Conservation (phyloP, 73 alveolate genomes). For the Tetrahymena elliotti region DNA sequence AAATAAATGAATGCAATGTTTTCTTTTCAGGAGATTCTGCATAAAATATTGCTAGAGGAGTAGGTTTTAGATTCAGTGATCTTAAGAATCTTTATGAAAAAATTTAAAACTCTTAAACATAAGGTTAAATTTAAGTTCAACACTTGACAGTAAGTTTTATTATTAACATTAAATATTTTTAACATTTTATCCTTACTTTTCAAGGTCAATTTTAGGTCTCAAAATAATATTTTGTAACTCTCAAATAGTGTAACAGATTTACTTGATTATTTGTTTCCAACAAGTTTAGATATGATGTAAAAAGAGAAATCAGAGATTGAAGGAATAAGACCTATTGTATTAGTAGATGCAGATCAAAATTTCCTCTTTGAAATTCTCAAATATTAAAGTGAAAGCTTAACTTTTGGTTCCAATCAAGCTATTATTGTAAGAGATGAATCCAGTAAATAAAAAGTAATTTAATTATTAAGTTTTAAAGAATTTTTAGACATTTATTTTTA, state of each 20-base stretch:
- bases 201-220: conserved; percentile 72
- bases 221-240: conserved; percentile 58
- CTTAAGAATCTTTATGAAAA: conserved; percentile 44
- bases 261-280: conserved; percentile 70
- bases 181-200: too few species aligned
- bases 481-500: not conserved
- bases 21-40: conserved; percentile 90
- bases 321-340: conserved; percentile 69
- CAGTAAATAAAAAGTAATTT: conserved; percentile 35
- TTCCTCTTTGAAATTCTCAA: not conserved
- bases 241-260: conserved; percentile 67
- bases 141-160: not conserved
- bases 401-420: conserved; percentile 81
- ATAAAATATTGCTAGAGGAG: conserved; percentile 85
- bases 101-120: not conserved
- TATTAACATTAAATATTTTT: not conserved
- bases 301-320: conserved; percentile 60
- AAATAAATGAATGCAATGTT: conserved; percentile 54
- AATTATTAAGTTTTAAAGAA: not conserved
- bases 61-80: conserved; percentile 76
- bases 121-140: not conserved
- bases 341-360: conserved; percentile 29
- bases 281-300: conserved; percentile 60
- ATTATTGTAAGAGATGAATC: conserved; percentile 70
- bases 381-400: conserved; percentile 26